Base-by-base conservation (phyloP, 164 flowering plant genomes). In the Piper longum region DNA sequence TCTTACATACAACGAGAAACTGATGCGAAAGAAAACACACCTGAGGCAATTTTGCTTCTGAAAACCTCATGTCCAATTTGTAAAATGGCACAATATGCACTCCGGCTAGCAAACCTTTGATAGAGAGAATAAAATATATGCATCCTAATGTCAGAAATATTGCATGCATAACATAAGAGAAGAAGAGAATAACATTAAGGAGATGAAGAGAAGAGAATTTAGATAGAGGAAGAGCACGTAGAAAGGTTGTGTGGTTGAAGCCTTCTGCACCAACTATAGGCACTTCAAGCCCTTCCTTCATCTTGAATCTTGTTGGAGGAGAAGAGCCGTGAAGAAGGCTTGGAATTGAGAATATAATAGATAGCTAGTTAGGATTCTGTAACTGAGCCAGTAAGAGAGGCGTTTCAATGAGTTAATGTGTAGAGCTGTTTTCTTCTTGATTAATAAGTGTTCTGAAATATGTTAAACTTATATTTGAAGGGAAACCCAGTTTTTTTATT, bases 191-290 rank as follows among this genome's bases (percentile, higher is more conserved):
- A 26, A 26, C 36, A 26, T 26, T 26, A 26, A 26, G 36, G 36
- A 41, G 60, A 56, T 40, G 36, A 26, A 26, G 36, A 26, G 36
- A n/a, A n/a, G 36, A 26, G 36, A 26, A 26, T 26, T 26, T 26
- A 57, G 67, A 41, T 54, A 57, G 54, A 64, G 67, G 56, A 40
- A 64, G 67, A 41, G 45, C 57, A 56, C 58, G 45, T 7, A 64
- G 19, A 26, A 55, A 36, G n/a, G 45, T 54, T 44, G 45, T 64
- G 64, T 62, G 54, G 4, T 43, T 62, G 41, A 62, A 51, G 39
- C 55, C 64, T 62, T 62, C 54, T n/a, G 64, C 64, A 45, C 41
- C 45, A 12, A 62, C 64, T 7, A 62, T 54, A 62, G 45, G 64
- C 64, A 62, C 64, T 44, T 62, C 64, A 51, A 62, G 45, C 18